Evolutionary conservation across 192 early-diverging fungal genomes (phyloP), one percentile per base, ranked within the genome.

Genomic region (Podila clonocystis): DNA sequence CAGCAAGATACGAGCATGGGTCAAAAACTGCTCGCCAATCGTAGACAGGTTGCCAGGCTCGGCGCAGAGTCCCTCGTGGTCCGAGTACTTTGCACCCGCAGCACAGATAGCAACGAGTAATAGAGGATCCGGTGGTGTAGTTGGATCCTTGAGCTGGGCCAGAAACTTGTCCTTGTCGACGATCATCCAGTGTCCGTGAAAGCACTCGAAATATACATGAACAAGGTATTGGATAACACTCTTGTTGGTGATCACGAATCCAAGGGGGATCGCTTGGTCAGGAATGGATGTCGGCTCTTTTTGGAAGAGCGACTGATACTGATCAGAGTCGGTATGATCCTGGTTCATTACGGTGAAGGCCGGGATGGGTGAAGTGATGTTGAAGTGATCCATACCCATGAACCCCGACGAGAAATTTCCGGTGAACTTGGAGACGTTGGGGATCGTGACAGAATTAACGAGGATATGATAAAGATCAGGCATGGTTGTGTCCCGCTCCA

Each of bases 111-210:
- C 77, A 22, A 80, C 77, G 11, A 80, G 70, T 28, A 80, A 36
- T 0, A 80, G 62, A 34, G 77, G 62, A 30, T 80, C 77, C 4
- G 77, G 71, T 26, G 77, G 77, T 9, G 77, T 36, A 1, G 30
- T 13, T 17, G 77, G 33, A 49, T 73, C 67, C 62, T 61, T 72
- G 30, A 80, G 77, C 29, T 80, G 77, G 4, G 70, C 71, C 24
- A 80, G 31, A 50, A 80, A 80, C 57, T 69, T 72, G 49, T 80
- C 65, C 58, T 80, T 80, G 33, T 80, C 77, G 12, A 80, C 62
- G 52, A 80, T 73, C 77, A 73, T 80, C 77, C 77, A 80, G n/a
- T 80, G 77, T 30, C 1, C 12, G 31, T 80, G 77, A n/a, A 80
- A 80, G 45, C 65, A 80, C 58, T 80, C 77, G 33, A 80, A 80